Conservation (phyloP, 192 early-diverging fungal species). For the Coemansia sp. region DNA sequence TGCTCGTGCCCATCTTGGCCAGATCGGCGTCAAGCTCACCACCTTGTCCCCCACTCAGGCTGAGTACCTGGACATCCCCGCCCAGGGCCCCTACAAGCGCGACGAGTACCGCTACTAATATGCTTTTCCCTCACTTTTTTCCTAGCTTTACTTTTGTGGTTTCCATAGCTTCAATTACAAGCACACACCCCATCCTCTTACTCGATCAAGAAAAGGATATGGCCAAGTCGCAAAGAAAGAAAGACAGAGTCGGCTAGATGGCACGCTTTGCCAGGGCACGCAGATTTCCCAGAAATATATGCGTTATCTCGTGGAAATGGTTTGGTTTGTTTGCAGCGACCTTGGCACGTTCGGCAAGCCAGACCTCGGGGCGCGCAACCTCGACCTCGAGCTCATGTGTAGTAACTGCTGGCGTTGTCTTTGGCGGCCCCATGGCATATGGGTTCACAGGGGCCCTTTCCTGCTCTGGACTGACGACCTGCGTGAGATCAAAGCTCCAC, state of each 20-base stretch:
- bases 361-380: slow-evolving; percentile 59
- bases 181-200: too few species aligned
- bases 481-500: slow-evolving; percentile 87
- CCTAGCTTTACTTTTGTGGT: not conserved
- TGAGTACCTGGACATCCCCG: slow-evolving; percentile 80
- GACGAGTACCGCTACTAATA: slow-evolving; percentile 93
- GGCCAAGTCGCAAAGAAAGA: not conserved
- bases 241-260: slow-evolving; percentile 7
- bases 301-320: slow-evolving; percentile 68
- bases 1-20: slow-evolving; percentile 88
- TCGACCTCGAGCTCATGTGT: slow-evolving; percentile 87
- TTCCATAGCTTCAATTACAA: not conserved
- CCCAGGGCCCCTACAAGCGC: slow-evolving; percentile 94
- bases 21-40: slow-evolving; percentile 95
- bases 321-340: slow-evolving; percentile 61
- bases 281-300: slow-evolving; percentile 78
- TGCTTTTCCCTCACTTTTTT: not conserved
- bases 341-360: slow-evolving; percentile 65
- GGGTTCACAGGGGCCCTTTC: slow-evolving; percentile 38
- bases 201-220: not conserved
- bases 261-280: slow-evolving; percentile 60
- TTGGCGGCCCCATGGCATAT: slow-evolving; percentile 44
- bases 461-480: slow-evolving; percentile 62
- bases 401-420: slow-evolving; percentile 48
- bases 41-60: slow-evolving; percentile 67